Conservation (phyloP, 164 flowering plant species). For the Santalum album region DNA sequence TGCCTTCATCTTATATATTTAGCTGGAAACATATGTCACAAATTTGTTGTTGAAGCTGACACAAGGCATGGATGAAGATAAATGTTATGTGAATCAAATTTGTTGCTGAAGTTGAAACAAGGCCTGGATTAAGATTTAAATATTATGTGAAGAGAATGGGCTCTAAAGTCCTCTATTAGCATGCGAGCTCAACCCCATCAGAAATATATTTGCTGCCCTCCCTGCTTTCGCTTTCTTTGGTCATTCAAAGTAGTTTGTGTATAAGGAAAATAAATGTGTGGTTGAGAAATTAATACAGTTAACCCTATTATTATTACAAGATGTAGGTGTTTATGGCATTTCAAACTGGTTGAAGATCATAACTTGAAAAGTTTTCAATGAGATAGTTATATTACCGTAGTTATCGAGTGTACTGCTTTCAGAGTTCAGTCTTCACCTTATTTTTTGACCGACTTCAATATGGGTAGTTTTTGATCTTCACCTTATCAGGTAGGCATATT, state of each 20-base stretch:
- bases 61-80: background rate
- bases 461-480: constrained; percentile 8
- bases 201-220: background rate
- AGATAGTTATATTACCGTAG: too few relatives aligned
- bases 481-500: constrained; percentile 76
- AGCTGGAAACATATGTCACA: background rate
- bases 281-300: background rate
- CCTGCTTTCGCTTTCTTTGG: background rate
- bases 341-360: too few relatives aligned
- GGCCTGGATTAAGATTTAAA: background rate
- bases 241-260: background rate
- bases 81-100: background rate
- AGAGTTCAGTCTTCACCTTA: too few relatives aligned
- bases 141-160: background rate
- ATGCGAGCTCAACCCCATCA: background rate
- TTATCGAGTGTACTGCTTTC: too few relatives aligned
- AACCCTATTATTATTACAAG: too few relatives aligned
- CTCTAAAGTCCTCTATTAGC: background rate
- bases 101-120: background rate
- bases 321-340: too few relatives aligned
- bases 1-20: too few relatives aligned
- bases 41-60: background rate
- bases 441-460: too few relatives aligned
- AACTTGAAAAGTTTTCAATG: too few relatives aligned
- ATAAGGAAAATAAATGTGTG: background rate